Evolutionary conservation across 2,329 filamentous ascomycete genomes (phyloP), one percentile per base, ranked within the genome.

Genomic region (Colletotrichum musae): DNA sequence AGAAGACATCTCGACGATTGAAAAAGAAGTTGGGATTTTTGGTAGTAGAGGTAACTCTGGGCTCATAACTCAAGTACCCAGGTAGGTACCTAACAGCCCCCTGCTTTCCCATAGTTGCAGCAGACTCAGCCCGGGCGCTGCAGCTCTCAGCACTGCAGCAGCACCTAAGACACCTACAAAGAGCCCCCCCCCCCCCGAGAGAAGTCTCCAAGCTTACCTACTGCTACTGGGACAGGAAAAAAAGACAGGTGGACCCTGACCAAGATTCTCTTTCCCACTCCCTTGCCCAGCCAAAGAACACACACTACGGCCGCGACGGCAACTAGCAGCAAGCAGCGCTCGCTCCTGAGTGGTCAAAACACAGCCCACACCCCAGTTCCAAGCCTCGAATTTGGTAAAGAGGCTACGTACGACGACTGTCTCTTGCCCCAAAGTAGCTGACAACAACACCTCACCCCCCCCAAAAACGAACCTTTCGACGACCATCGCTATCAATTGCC

Each of bases 381-480:
- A 62, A 70, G 68, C 68, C 64, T 70, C 68, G 43, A 68, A 58
- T 53, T 68, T 64, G 68, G 64, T 50, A 63, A 70, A 70, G 58
- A 70, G 68, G 68, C 68, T 70, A 70, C 64, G 68, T 70, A 70
- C 68, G 68, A 70, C 68, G 54, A 45, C 51, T 58, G 28, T 57
- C 48, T 70, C 54, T 50, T 24, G 47, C 48, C 66, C 61, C 61
- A 52, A 53, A 51, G 54, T 62, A 70, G 62, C 62, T 67, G 67
- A 70, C 62, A 70, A 61, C 62, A 66, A 60, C 53, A 60, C 56
- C 56, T 53, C 50, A 57, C 56, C 57, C 54, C 51, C 47, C 24
- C 16, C 45, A n/a, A 50, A 47, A 60, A 39, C 32, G 32, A 50
- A 24, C 32, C 24, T n/a, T 47, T 15, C 45, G 16, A 50, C 47